These are phyloP conservation scores for Dioscorea cayenensis DNA, from an alignment of 116 monocot genomes.

Conservation along the genomic window DNA sequence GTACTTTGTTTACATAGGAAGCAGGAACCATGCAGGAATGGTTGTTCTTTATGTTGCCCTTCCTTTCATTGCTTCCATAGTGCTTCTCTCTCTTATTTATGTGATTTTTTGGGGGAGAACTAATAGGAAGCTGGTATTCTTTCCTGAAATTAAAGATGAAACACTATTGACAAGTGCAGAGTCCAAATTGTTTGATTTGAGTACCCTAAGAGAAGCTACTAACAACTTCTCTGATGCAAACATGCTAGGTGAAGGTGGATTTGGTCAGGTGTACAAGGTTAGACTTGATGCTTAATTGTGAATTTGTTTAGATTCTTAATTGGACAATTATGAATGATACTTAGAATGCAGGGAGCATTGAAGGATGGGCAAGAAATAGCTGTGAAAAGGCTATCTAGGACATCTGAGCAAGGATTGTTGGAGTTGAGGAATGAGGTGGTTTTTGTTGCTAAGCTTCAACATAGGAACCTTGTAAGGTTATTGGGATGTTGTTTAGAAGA, in stretches of 20 bases:
- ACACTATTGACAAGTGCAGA: not conserved
- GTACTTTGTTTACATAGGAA: too few relatives aligned
- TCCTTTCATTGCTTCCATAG: too few relatives aligned
- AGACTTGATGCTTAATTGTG: too few relatives aligned
- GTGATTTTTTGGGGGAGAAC: not conserved
- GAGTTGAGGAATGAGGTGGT: conserved; percentile 37
- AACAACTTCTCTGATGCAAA: conserved; percentile 20
- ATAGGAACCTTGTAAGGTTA: conserved; percentile 36
- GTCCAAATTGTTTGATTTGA: conserved; percentile 7
- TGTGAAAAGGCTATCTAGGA: conserved; percentile 29
- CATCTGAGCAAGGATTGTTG: conserved; percentile 22
- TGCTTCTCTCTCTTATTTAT: too few relatives aligned
- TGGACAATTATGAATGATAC: not conserved
- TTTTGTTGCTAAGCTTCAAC: conserved; percentile 42
- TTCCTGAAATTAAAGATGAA: not conserved
- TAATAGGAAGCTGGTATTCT: not conserved
- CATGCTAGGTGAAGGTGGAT: conserved; percentile 36
- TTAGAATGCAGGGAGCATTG: conserved; percentile 15
- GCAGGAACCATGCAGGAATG: too few relatives aligned
- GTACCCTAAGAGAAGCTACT: conserved; percentile 16
- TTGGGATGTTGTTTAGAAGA: conserved; percentile 25
- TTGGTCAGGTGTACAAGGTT: conserved; percentile 46
- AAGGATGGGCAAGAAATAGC: conserved; percentile 23
- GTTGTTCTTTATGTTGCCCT: too few relatives aligned
- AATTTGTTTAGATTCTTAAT: not conserved